Conservation (phyloP, 176 grass and related monocot genomes). For the Avena insularis region DNA sequence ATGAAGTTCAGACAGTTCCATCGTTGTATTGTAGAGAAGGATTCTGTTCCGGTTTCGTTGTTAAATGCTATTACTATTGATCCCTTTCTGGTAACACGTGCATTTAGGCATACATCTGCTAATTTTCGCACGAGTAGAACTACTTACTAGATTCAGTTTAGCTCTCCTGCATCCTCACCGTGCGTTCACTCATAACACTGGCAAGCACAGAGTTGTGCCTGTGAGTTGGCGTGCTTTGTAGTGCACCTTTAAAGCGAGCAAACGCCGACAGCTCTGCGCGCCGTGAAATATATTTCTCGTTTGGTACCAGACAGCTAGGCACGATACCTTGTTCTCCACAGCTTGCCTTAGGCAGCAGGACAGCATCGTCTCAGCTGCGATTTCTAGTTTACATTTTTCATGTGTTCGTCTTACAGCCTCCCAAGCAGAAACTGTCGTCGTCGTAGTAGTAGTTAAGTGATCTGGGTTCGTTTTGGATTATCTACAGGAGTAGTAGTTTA, state of each 20-base stretch:
- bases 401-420: too few species aligned
- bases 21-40: background rate
- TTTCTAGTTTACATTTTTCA: too few species aligned
- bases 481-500: background rate
- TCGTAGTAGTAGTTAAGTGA: background rate
- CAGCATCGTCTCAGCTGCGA: too few species aligned
- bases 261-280: conserved; percentile 36
- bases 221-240: conserved; percentile 40
- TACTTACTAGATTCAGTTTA: background rate
- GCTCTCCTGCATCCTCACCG: background rate
- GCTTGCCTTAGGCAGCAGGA: background rate
- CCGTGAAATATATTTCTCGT: conserved; percentile 26
- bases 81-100: background rate
- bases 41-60: background rate
- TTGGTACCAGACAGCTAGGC: conserved; percentile 12
- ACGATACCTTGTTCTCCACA: background rate
- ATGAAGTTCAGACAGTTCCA: background rate
- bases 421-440: background rate
- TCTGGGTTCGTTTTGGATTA: conserved; percentile 6
- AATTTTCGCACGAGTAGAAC: background rate
- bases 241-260: conserved; percentile 43
- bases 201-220: conserved; percentile 31
- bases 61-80: background rate
- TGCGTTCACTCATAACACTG: background rate
- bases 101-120: conserved; percentile 12